Conservation (phyloP, 148 eudicot species). For the Amaranthus hypochondriacus region DNA sequence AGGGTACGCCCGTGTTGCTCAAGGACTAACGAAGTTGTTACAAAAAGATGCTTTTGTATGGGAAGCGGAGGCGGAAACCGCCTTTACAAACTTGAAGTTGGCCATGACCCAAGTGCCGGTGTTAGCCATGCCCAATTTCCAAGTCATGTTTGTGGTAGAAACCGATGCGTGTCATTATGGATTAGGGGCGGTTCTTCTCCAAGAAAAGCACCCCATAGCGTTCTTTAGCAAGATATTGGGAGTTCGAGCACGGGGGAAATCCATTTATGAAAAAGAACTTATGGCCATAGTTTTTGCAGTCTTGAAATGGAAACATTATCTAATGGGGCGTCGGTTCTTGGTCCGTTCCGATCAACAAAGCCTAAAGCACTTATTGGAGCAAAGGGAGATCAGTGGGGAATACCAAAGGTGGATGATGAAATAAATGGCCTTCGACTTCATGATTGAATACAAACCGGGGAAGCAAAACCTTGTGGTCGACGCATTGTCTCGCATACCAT, state of each 20-base stretch:
- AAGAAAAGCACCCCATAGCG: too few relatives aligned
- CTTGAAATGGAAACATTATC: too few relatives aligned
- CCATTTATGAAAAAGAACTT: too few relatives aligned
- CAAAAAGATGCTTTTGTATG: neutral
- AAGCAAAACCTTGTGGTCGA: neutral
- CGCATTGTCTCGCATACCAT: neutral
- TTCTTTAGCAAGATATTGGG: too few relatives aligned
- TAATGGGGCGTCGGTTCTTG: too few relatives aligned
- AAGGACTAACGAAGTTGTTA: neutral
- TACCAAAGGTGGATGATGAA: neutral
- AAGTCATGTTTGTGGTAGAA: neutral
- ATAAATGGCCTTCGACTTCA: neutral
- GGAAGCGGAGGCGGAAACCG: neutral
- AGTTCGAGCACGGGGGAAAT: too few relatives aligned
- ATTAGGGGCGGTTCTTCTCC: neutral
- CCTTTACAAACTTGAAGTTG: neutral
- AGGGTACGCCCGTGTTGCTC: too few relatives aligned
- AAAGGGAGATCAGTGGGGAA: neutral
- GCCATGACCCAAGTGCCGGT: neutral
- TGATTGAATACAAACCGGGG: neutral
- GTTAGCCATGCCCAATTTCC: neutral
- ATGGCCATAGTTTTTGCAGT: too few relatives aligned
- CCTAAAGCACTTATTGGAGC: neutral
- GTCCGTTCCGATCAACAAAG: too few relatives aligned
- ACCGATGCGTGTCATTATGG: neutral